A percentile compares a stretch with the other conserved stretches of the same genome.
Conservation (phyloP, 108 stramenopile genomes). For the Parietichytrium sp. region DNA sequence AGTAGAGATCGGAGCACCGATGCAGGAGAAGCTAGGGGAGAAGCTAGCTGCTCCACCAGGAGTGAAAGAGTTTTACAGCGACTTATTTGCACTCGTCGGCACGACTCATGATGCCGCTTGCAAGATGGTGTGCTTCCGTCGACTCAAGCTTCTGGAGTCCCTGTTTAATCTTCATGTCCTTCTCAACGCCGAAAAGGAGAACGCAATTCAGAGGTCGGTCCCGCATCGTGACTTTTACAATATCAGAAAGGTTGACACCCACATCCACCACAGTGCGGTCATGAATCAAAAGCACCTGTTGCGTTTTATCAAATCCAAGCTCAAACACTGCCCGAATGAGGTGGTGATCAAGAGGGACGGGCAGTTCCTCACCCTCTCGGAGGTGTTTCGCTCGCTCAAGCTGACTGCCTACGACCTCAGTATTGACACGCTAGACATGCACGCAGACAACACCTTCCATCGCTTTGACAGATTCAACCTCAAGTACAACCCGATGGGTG, state of each 20-base stretch:
- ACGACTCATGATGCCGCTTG: conserved; percentile 39
- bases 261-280: conserved; percentile 95
- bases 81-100: conserved; percentile 1
- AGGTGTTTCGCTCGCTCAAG: conserved; percentile 71
- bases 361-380: conserved; percentile 59
- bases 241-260: conserved; percentile 96
- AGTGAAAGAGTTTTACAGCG: conserved; percentile 41
- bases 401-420: conserved; percentile 93
- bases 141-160: conserved; percentile 57
- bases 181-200: conserved; percentile 56
- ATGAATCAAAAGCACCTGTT: conserved; percentile 96
- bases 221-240: conserved; percentile 91
- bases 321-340: conserved; percentile 70
- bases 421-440: conserved; percentile 97
- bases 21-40: background rate
- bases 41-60: background rate
- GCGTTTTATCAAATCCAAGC: conserved; percentile 92
- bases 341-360: conserved; percentile 60
- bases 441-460: conserved; percentile 97
- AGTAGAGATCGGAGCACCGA: background rate
- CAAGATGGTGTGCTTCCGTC: conserved; percentile 42
- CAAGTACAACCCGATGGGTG: conserved; percentile 95
- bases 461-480: conserved; percentile 98
- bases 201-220: conserved; percentile 54
- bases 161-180: conserved; percentile 61